Base-by-base conservation (phyloP, 1,284 basidiomycete species). In the Sporisorium graminicola region DNA sequence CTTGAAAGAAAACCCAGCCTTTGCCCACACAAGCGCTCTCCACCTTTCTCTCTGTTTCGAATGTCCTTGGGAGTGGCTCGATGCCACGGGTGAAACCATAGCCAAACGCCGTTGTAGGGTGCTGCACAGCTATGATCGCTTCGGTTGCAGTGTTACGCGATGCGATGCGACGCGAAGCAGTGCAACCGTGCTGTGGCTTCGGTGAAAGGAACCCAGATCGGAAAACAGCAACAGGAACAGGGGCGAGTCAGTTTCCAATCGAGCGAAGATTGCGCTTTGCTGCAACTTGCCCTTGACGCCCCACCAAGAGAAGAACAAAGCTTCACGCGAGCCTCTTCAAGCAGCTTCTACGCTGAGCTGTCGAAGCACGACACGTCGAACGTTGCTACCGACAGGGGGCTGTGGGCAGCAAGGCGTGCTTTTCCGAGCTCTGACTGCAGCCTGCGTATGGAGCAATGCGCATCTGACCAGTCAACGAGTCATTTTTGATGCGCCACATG, bases 161-260 rank as follows among this genome's bases (percentile, higher is more conserved):
- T 57, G 33, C 58, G 7, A 51, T 56, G 49, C 65, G n/a, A 44
- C 40, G 65, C 58, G 29, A 26, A 62, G 65, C 59, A 40, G 42
- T 52, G 58, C 49, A 51, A 6, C 58, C 31, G 52, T 42, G 50
- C 59, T 54, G 55, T 63, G 26, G 50, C 55, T 35, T 35, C 55
- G 54, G 49, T 16, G 64, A n/a, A 66, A 55, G 64, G 64, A 37
- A 40, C 52, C 24, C 26, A 9, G 47, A 8, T 49, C 18, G 27
- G 27, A 50, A 20, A 27, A 31, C 2, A 31, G 47, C 18, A 18
- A n/a, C 47, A 49, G 47, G 49, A 31, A 31, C 29, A 10, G 27
- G 49, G 24, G 26, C 47, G 37, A 35, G 13, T 27, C 24, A 20
- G 43, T n/a, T 20, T 10, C 20, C 5, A 24, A 24, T 47, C 1